Conservation (phyloP, 73 alveolate species). For the Paraurostyla sp. region DNA sequence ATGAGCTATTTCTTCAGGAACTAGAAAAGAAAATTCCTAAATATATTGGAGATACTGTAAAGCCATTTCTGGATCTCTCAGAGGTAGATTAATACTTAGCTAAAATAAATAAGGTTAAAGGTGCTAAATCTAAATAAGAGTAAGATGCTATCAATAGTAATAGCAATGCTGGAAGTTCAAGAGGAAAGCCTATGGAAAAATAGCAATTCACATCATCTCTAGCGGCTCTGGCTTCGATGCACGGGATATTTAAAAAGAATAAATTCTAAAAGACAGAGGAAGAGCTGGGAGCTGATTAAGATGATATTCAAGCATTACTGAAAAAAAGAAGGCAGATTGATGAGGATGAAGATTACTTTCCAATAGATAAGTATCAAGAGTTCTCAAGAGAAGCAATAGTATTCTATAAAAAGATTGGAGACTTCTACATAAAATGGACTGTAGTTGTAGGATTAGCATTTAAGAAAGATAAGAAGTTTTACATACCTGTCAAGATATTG, state of each 20-base stretch:
- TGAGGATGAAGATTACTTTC: conserved; percentile 42
- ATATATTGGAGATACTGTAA: neutral
- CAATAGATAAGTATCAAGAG: conserved; percentile 11
- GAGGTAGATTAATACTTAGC: neutral
- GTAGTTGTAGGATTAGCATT: conserved; percentile 61
- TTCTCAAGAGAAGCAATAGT: conserved; percentile 72
- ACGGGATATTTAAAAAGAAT: neutral
- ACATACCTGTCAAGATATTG: conserved; percentile 55
- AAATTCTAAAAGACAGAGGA: neutral
- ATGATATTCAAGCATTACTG: conserved; percentile 20
- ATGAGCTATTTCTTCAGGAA: neutral
- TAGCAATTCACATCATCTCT: neutral
- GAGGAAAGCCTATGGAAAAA: neutral
- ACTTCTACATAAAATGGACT: conserved; percentile 53
- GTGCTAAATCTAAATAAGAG: neutral
- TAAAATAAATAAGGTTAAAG: neutral
- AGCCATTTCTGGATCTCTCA: neutral
- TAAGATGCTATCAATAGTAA: too few relatives aligned
- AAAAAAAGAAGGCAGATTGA: neutral
- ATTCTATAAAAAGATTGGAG: conserved; percentile 52
- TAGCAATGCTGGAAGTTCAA: too few relatives aligned
- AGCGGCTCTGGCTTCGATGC: neutral
- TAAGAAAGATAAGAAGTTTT: conserved; percentile 57
- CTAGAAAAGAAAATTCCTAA: neutral
- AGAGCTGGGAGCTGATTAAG: neutral